Evolutionary conservation across 257 asterid species (phyloP), one percentile per base, ranked within the genome.

Genomic region (Linaria vulgaris): DNA sequence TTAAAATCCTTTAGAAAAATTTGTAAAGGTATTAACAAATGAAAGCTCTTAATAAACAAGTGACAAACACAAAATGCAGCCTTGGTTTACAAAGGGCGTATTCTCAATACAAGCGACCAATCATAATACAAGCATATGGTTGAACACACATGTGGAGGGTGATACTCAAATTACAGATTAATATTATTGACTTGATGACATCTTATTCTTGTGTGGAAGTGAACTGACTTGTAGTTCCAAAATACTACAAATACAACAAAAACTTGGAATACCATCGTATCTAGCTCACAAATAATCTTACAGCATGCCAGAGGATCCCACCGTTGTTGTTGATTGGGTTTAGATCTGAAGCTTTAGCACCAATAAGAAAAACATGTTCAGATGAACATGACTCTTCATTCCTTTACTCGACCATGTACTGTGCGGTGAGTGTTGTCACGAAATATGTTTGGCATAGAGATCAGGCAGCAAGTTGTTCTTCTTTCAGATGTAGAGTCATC

Each of bases 401-500:
- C 8, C 14, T 2, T 22, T 15, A 23, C 55, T 16, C 21, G 25
- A 10, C 31, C 14, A 23, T 43, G 3, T 15, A 10, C 27, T 22
- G 61, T 3, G 1, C 0, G 14, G 23, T 17, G 30, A 19, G 10
- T 23, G 20, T 1, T 12, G 17, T 22, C 45, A 52, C 21, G 9
- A 21, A 34, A 44, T 49, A 22, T 31, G 48, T 15, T 24, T 12
- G 47, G 51, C 51, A 10, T 9, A 51, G 24, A 68, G 43, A 63
- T 72, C 65, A 80, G 12, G 88, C 81, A 11, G 79, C 80, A 15
- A 82, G 71, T 68, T 78, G 78, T 64, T 83, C 95, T 68, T 79
- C 88, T 73, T 80, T 79, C 43, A 81, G 83, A 62, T 69, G 88
- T 25, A 79, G 78, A 67, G 88, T 73, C 57, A 50, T 69, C 1